phyloP scores from a whole-genome alignment of 1,284 basidiomycete species.

The Singerocomus rubriflavus region DNA sequence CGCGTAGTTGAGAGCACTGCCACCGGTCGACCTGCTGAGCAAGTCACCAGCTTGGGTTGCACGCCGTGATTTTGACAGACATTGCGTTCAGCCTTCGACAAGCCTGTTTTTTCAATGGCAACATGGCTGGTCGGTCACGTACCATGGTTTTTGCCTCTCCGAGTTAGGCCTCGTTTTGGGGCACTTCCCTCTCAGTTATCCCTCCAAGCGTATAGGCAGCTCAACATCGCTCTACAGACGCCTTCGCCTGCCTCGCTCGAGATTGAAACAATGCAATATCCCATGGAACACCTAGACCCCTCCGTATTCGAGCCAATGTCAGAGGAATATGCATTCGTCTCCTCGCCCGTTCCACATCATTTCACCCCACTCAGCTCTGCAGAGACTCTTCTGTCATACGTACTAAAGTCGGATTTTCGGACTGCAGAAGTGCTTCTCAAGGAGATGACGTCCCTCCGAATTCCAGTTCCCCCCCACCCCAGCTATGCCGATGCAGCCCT shows the following conservation, averaged over 20 bases:
- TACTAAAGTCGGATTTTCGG: constrained; percentile 19
- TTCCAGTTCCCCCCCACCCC: constrained; percentile 21
- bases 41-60: not conserved
- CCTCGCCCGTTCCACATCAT: constrained; percentile 1
- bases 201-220: constrained; percentile 20
- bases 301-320: constrained; percentile 29
- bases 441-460: constrained; percentile 23
- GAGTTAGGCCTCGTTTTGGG: constrained; percentile 15
- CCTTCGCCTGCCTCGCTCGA: constrained; percentile 32
- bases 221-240: constrained; percentile 24
- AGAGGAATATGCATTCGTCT: constrained; percentile 23
- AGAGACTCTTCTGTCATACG: constrained; percentile 22
- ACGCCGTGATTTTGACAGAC: not conserved
- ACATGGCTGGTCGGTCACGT: constrained; percentile 22
- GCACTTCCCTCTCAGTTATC: constrained; percentile 10
- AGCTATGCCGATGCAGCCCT: constrained; percentile 30
- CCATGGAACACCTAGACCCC: constrained; percentile 21
- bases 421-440: constrained; percentile 27
- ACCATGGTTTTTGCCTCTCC: constrained; percentile 14
- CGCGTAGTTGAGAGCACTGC: constrained; percentile 2
- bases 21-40: constrained; percentile 1
- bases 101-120: constrained; percentile 19
- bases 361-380: constrained; percentile 27
- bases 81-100: not conserved
- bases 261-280: constrained; percentile 30